Evolutionary conservation across 2,329 filamentous ascomycete genomes (phyloP).

Genomic region (Ceratocystiopsis brevicomis): DNA sequence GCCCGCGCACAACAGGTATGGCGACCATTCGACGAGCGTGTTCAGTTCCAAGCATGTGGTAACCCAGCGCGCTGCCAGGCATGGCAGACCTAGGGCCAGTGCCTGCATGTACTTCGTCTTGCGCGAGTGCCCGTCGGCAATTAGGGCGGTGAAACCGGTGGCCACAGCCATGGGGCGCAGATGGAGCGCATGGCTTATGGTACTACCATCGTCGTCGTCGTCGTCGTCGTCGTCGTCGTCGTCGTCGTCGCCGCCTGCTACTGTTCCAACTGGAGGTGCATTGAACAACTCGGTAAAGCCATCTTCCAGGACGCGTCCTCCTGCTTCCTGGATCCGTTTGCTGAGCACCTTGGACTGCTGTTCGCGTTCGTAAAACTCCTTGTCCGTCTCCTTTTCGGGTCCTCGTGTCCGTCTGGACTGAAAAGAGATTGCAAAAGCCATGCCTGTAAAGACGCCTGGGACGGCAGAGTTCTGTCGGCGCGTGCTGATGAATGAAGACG

Average conservation of each 20-base stretch:
- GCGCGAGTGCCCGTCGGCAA: constrained; percentile 70
- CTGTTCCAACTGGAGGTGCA: constrained; percentile 17
- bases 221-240: constrained; percentile 13
- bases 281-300: constrained; percentile 75
- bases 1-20: constrained; percentile 73
- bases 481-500: neutral
- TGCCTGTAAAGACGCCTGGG: constrained; percentile 45
- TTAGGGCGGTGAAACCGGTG: constrained; percentile 63
- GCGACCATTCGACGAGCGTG: constrained; percentile 50
- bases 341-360: constrained; percentile 30
- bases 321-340: constrained; percentile 46
- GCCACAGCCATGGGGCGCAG: constrained; percentile 33
- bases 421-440: constrained; percentile 78
- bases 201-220: constrained; percentile 9
- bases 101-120: constrained; percentile 91
- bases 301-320: constrained; percentile 49
- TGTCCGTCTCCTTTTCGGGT: constrained; percentile 31
- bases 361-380: constrained; percentile 24
- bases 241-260: constrained; percentile 13
- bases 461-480: constrained; percentile 2
- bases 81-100: constrained; percentile 73
- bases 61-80: constrained; percentile 68
- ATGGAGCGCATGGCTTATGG: constrained; percentile 22
- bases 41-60: constrained; percentile 46
- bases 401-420: constrained; percentile 30